Evolutionary conservation across 768 basidiomycete species (phyloP), one percentile per base, ranked within the genome.

Genomic region (Paxillus ammoniavirescens): DNA sequence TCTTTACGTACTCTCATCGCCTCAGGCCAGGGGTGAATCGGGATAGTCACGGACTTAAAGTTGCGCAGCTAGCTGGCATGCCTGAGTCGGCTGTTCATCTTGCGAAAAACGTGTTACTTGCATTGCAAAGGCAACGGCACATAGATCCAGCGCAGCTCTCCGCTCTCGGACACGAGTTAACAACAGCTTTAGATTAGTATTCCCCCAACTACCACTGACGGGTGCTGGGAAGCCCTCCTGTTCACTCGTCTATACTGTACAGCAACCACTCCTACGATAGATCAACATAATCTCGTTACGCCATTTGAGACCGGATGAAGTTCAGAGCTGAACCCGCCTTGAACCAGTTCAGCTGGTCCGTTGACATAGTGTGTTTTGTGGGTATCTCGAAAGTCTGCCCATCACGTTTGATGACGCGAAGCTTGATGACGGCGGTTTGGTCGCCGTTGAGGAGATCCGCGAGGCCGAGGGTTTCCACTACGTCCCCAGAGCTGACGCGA

Each of bases 291-390:
- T 18, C 3, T 49, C 35, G 38, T 63, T 26, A 68, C 7, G 52
- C 50, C 62, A 82, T 75, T 49, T 75, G 77, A 10, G 85, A 83
- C 42, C 89, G 84, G 58, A 98, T 98, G 70, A 86, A 73, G 69
- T 98, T 99, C 61, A 99, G 68, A 1, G 95, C 96, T 31, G 89
- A 91, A 3, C 96, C 96, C 21, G 88, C 86, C 49, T 77, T 75
- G 52, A 99, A 74, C 96, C 96, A 98, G 55, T 88, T 87, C 42
- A 96, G 71, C 72, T 97, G 94, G 68, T 97, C 95, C 23, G 68
- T 70, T 15, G 90, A 92, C 86, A 98, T 86, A 4, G 95, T 96
- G 69, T 98, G 96, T 64, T 77, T 86, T 3, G 89, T 89, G 40
- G 74, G 69, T 57, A 98, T 78, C 61, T 86, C 80, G 57, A 92